phyloP scores from a whole-genome alignment of 2,329 filamentous ascomycete species.

The Cryphonectria japonica region DNA sequence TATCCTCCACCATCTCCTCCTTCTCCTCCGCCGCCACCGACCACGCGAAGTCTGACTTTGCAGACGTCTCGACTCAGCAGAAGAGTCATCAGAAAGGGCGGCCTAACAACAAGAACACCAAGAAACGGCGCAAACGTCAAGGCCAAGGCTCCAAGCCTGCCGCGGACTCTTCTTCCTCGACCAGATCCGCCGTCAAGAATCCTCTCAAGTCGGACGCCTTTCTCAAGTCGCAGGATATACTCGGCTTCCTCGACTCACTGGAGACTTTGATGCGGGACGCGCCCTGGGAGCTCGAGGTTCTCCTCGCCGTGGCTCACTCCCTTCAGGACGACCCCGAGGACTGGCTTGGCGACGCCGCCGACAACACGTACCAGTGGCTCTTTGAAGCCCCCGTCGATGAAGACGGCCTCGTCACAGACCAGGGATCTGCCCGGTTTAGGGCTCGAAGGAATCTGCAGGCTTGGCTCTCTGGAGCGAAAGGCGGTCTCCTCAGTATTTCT shows the following conservation, averaged over 20 bases:
- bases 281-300: neutral
- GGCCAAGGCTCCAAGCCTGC: neutral
- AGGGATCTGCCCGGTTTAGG: neutral
- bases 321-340: conserved; percentile 32
- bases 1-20: neutral
- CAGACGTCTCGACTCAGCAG: neutral
- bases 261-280: neutral
- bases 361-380: conserved; percentile 33
- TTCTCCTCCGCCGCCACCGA: neutral
- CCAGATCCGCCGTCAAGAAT: neutral
- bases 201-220: neutral
- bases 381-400: conserved; percentile 18
- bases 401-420: conserved; percentile 1
- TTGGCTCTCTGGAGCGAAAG: conserved; percentile 14
- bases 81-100: neutral
- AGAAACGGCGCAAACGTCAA: neutral
- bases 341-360: conserved; percentile 29
- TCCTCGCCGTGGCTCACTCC: neutral
- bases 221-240: neutral
- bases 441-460: neutral
- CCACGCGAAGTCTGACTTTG: neutral
- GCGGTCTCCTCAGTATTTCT: conserved; percentile 23
- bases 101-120: neutral
- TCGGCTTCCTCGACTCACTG: neutral
- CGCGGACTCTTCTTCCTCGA: neutral